phyloP scores from a whole-genome alignment of 768 basidiomycete species.

The Pulveroboletus sp. region DNA sequence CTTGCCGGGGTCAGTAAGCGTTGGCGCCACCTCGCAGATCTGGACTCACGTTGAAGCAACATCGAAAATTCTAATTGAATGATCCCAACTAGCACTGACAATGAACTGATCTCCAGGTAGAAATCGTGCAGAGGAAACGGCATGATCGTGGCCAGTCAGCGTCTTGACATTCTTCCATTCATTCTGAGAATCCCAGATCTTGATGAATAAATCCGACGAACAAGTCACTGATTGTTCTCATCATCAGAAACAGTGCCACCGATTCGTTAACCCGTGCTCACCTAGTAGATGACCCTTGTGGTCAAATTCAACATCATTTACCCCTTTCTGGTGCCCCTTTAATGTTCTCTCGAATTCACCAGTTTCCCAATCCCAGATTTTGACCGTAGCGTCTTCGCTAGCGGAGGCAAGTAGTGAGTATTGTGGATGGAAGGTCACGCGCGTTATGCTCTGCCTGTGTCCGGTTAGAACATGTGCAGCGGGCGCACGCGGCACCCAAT shows the following conservation, averaged over 20 bases:
- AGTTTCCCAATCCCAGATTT: constrained; percentile 96
- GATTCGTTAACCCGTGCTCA: constrained; percentile 29
- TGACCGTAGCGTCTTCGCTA: constrained; percentile 84
- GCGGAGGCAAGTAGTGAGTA: constrained; percentile 81
- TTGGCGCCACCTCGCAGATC: not conserved
- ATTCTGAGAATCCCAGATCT: constrained; percentile 86
- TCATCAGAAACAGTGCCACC: not conserved
- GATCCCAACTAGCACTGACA: constrained; percentile 84
- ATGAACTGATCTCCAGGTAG: constrained; percentile 80
- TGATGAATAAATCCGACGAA: constrained; percentile 86
- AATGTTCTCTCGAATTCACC: constrained; percentile 89
- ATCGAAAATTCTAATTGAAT: constrained; percentile 82
- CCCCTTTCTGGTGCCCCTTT: constrained; percentile 87
- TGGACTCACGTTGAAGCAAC: constrained; percentile 72
- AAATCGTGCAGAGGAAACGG: constrained; percentile 82
- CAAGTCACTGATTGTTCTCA: constrained; percentile 39
- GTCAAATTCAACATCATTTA: constrained; percentile 86
- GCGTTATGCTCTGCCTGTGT: constrained; percentile 71
- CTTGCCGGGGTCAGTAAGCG: constrained; percentile 34
- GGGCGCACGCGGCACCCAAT: constrained; percentile 87
- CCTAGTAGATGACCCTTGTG: constrained; percentile 79
- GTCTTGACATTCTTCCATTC: constrained; percentile 90
- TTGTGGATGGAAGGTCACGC: constrained; percentile 81
- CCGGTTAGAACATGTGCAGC: constrained; percentile 74
- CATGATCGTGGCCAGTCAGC: constrained; percentile 86